A percentile compares a stretch with the other conserved stretches of the same genome.
These are phyloP conservation scores for Sphagnum tenellum DNA, from an alignment of 225 moss, liverwort and hornwort species.

Conservation along the genomic window DNA sequence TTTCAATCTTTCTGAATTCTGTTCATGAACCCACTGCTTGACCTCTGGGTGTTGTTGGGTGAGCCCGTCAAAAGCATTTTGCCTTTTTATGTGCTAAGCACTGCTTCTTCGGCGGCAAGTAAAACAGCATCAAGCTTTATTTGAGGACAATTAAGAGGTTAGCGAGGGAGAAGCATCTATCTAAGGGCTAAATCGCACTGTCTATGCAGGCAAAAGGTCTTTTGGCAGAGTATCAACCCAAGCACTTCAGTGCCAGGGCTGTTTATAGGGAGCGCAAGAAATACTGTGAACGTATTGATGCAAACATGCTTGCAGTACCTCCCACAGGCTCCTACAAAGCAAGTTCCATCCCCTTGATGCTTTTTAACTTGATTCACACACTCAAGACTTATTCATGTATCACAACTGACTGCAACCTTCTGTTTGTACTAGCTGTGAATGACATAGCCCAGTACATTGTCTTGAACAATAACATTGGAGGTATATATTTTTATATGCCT, in stretches of 20 bases:
- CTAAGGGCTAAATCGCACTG: constrained; percentile 43
- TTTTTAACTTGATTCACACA: constrained; percentile 27
- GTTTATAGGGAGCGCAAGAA: constrained; percentile 98
- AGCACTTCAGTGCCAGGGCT: constrained; percentile 99
- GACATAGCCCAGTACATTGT: too few relatives aligned
- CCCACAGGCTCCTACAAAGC: constrained; percentile 84
- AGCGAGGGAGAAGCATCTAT: constrained; percentile 25
- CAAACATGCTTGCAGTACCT: constrained; percentile 80
- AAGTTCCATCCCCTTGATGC: constrained; percentile 46
- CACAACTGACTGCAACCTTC: constrained; percentile 17
- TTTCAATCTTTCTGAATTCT: too few relatives aligned
- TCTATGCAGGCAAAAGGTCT: constrained; percentile 93
- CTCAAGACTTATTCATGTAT: constrained; percentile 22
- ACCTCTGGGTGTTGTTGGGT: not conserved
- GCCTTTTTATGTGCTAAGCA: constrained; percentile 24
- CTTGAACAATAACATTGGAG: too few relatives aligned
- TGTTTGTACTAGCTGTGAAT: too few relatives aligned
- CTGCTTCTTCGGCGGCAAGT: constrained; percentile 20
- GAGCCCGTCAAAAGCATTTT: constrained; percentile 18
- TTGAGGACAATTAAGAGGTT: constrained; percentile 33
- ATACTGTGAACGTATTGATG: constrained; percentile 84
- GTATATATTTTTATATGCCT: too few relatives aligned
- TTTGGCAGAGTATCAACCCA: constrained; percentile 94
- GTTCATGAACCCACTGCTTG: too few relatives aligned
- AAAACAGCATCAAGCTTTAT: constrained; percentile 25